phyloP scores from a whole-genome alignment of 345 rosid genomes.

The Ceriops tagal region DNA sequence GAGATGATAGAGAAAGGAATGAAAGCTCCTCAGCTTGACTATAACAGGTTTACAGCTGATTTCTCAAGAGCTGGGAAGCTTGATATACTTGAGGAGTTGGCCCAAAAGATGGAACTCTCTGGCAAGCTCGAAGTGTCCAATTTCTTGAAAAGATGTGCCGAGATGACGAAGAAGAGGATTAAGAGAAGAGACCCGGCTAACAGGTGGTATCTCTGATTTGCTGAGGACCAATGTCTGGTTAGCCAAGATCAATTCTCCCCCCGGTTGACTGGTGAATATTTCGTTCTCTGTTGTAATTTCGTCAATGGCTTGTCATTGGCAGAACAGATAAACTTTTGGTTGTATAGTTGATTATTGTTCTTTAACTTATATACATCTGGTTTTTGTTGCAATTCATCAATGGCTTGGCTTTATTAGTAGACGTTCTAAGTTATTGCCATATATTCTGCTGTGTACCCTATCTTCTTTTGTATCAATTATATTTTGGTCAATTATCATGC shows the following conservation, averaged over 20 bases:
- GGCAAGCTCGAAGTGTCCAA: slow-evolving; percentile 68
- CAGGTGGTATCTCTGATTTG: slow-evolving; percentile 11
- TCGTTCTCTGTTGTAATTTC: background rate
- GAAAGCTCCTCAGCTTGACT: slow-evolving; percentile 86
- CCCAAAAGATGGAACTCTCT: slow-evolving; percentile 65
- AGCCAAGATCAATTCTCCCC: background rate
- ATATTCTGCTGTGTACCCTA: no score
- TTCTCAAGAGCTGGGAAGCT: slow-evolving; percentile 68
- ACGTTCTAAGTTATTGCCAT: no score
- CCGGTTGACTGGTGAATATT: background rate
- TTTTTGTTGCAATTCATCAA: no score
- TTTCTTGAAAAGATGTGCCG: slow-evolving; percentile 61
- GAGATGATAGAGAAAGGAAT: slow-evolving; percentile 90
- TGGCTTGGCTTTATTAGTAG: no score
- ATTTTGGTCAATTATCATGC: no score
- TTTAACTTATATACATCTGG: no score
- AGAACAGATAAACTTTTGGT: background rate
- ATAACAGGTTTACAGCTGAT: slow-evolving; percentile 72
- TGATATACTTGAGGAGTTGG: slow-evolving; percentile 62
- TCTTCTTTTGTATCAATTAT: no score
- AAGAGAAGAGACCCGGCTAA: slow-evolving; percentile 33
- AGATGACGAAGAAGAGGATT: slow-evolving; percentile 51
- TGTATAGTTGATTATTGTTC: background rate
- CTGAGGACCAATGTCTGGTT: background rate
- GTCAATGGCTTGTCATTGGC: background rate